Conservation (phyloP, 108 stramenopile genomes). For the Craspedostauros australis region DNA sequence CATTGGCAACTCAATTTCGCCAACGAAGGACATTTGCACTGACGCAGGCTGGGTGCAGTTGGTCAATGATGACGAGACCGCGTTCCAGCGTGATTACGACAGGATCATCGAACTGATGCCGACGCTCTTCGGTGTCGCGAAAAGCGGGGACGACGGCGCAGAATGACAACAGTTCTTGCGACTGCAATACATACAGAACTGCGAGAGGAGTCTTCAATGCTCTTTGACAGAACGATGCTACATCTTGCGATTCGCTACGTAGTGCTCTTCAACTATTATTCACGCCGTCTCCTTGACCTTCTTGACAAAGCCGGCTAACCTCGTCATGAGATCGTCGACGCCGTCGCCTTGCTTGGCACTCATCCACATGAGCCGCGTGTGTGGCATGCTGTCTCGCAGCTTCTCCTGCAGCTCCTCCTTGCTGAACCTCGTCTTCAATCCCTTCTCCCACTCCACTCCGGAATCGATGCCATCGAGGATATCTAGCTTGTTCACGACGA, state of each 20-base stretch:
- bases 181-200: too few relatives aligned
- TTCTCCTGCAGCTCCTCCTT: constrained; percentile 45
- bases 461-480: constrained; percentile 33
- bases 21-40: constrained; percentile 62
- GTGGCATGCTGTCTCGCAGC: constrained; percentile 63
- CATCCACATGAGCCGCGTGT: constrained; percentile 80
- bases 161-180: too few relatives aligned
- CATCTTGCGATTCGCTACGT: too few relatives aligned
- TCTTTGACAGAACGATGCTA: too few relatives aligned
- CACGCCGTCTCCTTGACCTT: constrained; percentile 61
- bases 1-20: constrained; percentile 27
- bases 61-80: constrained; percentile 56
- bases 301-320: constrained; percentile 75
- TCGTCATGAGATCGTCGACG: constrained; percentile 80
- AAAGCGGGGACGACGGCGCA: too few relatives aligned
- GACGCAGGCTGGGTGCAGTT: constrained; percentile 85
- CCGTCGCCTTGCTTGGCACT: constrained; percentile 84
- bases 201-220: too few relatives aligned
- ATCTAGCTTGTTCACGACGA: constrained; percentile 95
- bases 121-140: constrained; percentile 44
- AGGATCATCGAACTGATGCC: constrained; percentile 74
- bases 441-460: constrained; percentile 40
- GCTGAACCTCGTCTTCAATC: constrained; percentile 17
- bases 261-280: too few relatives aligned
- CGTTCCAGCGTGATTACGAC: constrained; percentile 58